Percentiles rank a stretch among this genome's conserved stretches.
phyloP scores from a whole-genome alignment of 768 basidiomycete species.

The Daedaleopsis sinensis region DNA sequence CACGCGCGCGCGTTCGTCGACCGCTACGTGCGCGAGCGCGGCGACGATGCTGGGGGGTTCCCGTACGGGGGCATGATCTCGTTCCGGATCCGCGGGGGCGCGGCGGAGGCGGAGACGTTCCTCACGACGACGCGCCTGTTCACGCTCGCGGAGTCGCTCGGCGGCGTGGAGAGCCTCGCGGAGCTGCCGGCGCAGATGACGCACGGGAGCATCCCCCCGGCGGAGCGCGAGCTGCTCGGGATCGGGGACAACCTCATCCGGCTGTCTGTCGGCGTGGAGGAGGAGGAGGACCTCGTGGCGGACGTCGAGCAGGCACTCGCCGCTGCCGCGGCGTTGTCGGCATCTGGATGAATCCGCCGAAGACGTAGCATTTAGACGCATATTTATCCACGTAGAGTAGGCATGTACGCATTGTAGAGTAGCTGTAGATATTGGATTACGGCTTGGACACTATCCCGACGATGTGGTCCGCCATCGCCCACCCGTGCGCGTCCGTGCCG shows the following conservation, averaged over 20 bases:
- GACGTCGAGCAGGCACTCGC: slow-evolving; percentile 73
- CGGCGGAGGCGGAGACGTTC: slow-evolving; percentile 64
- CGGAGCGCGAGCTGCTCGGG: slow-evolving; percentile 68
- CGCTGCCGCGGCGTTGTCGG: slow-evolving; percentile 32
- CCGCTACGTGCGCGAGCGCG: slow-evolving; percentile 33
- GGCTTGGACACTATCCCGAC: slow-evolving; percentile 14
- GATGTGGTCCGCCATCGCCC: slow-evolving; percentile 20
- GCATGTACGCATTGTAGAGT: not conserved
- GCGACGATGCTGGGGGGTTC: slow-evolving; percentile 55
- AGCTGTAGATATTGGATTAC: not conserved
- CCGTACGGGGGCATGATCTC: slow-evolving; percentile 92
- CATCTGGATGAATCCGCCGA: not conserved
- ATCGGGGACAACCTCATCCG: slow-evolving; percentile 80
- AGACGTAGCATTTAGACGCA: not conserved
- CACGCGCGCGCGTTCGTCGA: slow-evolving; percentile 72
- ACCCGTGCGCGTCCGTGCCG: slow-evolving; percentile 14
- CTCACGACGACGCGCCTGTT: slow-evolving; percentile 68
- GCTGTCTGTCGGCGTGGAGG: slow-evolving; percentile 88
- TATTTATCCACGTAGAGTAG: not conserved
- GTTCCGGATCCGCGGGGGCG: slow-evolving; percentile 60
- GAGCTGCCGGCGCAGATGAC: slow-evolving; percentile 92
- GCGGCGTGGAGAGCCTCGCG: slow-evolving; percentile 90
- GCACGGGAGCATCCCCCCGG: slow-evolving; percentile 74
- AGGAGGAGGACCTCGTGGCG: slow-evolving; percentile 74
- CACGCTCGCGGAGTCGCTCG: slow-evolving; percentile 84